Conservation (phyloP, 257 asterid species). For the Petunia axillaris region DNA sequence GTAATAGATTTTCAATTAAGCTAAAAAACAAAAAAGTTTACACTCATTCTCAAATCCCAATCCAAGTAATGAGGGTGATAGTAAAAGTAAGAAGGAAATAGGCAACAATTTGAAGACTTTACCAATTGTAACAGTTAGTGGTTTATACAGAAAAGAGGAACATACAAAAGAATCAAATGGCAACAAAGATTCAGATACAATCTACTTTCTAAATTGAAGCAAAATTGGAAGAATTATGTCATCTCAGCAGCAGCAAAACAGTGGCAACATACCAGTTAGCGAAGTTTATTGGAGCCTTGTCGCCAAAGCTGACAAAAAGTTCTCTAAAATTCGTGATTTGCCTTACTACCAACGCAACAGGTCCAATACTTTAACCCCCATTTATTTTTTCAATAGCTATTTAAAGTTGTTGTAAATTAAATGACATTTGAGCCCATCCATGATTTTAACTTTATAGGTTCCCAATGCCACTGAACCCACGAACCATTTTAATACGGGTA, state of each 20-base stretch:
- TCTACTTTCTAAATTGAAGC: not conserved
- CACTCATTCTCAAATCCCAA: not conserved
- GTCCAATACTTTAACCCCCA: slow-evolving; percentile 34
- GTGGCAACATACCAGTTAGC: slow-evolving; percentile 61
- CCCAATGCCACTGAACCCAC: no score
- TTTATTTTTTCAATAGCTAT: not conserved
- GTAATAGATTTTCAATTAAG: no score
- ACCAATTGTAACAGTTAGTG: no score
- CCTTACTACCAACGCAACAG: slow-evolving; percentile 89
- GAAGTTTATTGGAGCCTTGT: slow-evolving; percentile 91
- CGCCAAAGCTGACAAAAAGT: slow-evolving; percentile 96
- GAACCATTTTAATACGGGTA: no score
- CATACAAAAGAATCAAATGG: not conserved
- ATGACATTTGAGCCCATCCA: not conserved
- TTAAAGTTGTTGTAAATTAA: not conserved
- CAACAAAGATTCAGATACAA: not conserved
- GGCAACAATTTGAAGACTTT: not conserved
- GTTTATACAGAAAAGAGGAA: no score
- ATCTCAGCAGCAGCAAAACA: slow-evolving; percentile 60
- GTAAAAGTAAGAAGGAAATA: not conserved
- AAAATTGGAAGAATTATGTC: slow-evolving; percentile 31
- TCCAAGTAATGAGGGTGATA: not conserved
- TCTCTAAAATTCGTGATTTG: slow-evolving; percentile 94
- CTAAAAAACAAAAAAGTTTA: no score
- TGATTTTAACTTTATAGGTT: not conserved